Conservation (phyloP, 345 rosid species). For the Bretschneidera sinensis region DNA sequence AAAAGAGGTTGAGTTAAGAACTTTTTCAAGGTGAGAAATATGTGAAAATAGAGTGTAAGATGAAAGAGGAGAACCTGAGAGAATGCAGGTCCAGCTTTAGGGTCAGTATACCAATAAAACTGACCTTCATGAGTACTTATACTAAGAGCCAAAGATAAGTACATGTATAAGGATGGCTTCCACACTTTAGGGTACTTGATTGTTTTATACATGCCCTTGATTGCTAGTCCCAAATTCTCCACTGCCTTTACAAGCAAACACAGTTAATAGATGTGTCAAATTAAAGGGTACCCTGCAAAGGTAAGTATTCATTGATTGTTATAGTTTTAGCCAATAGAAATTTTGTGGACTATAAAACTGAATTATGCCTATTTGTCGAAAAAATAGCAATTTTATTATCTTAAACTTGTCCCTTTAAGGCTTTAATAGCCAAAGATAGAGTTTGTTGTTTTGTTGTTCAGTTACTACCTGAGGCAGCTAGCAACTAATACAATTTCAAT, state of each 20-base stretch:
- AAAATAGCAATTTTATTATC: too few relatives aligned
- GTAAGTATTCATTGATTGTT: too few relatives aligned
- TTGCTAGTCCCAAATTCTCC: slow-evolving; percentile 41
- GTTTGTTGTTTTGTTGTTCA: too few relatives aligned
- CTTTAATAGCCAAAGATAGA: too few relatives aligned
- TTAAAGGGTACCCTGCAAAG: too few relatives aligned
- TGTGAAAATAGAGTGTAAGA: background rate
- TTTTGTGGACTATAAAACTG: too few relatives aligned
- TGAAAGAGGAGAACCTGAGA: slow-evolving; percentile 60
- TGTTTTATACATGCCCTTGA: slow-evolving; percentile 51
- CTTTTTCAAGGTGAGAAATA: background rate
- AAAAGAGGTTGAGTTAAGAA: background rate
- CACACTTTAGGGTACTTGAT: slow-evolving; percentile 70
- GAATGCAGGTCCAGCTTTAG: slow-evolving; percentile 71
- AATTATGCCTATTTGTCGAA: too few relatives aligned
- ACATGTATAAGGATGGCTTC: slow-evolving; percentile 87
- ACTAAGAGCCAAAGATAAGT: slow-evolving; percentile 64
- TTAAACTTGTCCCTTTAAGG: too few relatives aligned
- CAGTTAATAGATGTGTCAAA: too few relatives aligned
- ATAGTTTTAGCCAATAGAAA: too few relatives aligned
- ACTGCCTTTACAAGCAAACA: slow-evolving; percentile 29
- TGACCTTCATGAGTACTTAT: slow-evolving; percentile 80
- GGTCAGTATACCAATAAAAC: slow-evolving; percentile 83
- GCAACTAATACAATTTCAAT: too few relatives aligned
- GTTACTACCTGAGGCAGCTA: too few relatives aligned